phyloP scores from a whole-genome alignment of 805 yeast genomes.

The Debaryomyces hansenii region DNA sequence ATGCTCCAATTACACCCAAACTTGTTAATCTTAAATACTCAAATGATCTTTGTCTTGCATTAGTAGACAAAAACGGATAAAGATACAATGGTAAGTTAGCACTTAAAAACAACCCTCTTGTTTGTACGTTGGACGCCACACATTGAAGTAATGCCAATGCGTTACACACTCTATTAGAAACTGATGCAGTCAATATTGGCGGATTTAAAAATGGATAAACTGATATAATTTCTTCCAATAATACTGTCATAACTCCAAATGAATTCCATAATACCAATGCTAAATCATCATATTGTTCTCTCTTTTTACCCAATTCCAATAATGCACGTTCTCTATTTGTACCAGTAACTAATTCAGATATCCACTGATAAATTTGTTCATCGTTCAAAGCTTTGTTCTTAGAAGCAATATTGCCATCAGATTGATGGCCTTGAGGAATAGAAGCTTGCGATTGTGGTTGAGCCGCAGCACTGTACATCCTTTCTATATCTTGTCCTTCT shows the following conservation, averaged over 20 bases:
- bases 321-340: conserved; percentile 91
- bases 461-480: conserved; percentile 10
- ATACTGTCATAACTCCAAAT: conserved; percentile 92
- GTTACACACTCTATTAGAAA: conserved; percentile 91
- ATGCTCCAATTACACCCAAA: conserved; percentile 94
- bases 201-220: conserved; percentile 91
- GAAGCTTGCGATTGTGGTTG: conserved; percentile 9
- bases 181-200: conserved; percentile 79
- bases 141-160: conserved; percentile 94
- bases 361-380: conserved; percentile 86
- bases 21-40: conserved; percentile 92
- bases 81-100: conserved; percentile 92
- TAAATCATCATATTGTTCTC: conserved; percentile 92
- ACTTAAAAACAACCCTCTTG: conserved; percentile 77
- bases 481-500: neutral
- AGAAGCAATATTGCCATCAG: conserved; percentile 5
- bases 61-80: conserved; percentile 91
- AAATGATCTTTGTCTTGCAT: conserved; percentile 87
- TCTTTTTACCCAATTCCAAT: conserved; percentile 85
- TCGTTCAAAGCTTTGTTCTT: conserved; percentile 46
- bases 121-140: conserved; percentile 93
- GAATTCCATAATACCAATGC: conserved; percentile 95
- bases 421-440: neutral
- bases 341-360: conserved; percentile 84
- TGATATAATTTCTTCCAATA: conserved; percentile 83